Evolutionary conservation across 73 alveolate species (phyloP), one percentile per base, ranked within the genome.

Genomic region (Paramecium tetraurelia): DNA sequence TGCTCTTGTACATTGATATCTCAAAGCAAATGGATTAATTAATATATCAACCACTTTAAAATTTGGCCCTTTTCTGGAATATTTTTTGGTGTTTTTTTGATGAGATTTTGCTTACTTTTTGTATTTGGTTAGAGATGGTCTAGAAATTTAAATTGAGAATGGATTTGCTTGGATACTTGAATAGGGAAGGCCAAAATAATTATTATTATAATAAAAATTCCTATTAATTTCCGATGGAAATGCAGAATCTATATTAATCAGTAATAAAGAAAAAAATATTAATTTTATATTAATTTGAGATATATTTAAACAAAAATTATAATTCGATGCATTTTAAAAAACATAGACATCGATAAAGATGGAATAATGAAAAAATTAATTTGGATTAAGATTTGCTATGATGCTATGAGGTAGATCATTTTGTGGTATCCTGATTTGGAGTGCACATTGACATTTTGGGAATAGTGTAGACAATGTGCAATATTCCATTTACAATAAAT

Each of bases 211-310:
- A 63, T 63, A 31, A 63, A 12, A 63, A 1, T 63, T 63, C 48
- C 84, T 63, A 63, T 31, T 63, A 6, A 63, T 63, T 63, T 63
- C 84, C 12, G 84, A 63, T 63, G 9, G 41, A 63, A 31, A 31
- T 63, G 84, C 31, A 63, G 84, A 63, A 63, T 63, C 84, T 63
- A 63, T 63, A 63, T 63, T 63, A 11, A 63, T 63, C 50, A 7
- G 5, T 63, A 16, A 63, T 22, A 1, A 16, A 12, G 29, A 63
- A 63, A 41, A 63, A 63, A 27, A 27, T 63, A 24, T 14, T 63
- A 63, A 3, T 63, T 63, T 63, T 63, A 63, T 63, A 63, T 63
- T 63, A 31, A 63, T 63, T 63, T 63, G 44, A 63, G 84, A 63
- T 63, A 63, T 63, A 63, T 63, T 63, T 63, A 7, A 20, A 63